Conservation (phyloP, 495 filamentous ascomycete species). For the Aspergillus nidulans region DNA sequence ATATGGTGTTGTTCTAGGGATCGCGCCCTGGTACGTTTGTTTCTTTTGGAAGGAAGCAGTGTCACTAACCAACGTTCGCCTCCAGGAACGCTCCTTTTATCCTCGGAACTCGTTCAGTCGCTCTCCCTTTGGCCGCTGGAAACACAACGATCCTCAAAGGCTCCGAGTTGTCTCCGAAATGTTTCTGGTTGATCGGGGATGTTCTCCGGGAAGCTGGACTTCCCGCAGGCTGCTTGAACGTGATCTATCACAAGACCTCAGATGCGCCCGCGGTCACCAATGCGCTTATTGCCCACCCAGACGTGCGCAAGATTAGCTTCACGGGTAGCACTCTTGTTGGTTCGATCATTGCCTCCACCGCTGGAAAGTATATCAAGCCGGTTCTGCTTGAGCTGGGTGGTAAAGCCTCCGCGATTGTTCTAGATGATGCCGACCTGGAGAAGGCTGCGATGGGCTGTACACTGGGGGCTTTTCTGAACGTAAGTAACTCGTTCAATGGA, state of each 20-base stretch:
- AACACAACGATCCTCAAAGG: slow-evolving; percentile 76
- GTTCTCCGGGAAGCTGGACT: slow-evolving; percentile 71
- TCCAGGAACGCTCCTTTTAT: slow-evolving; percentile 61
- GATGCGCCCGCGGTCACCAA: slow-evolving; percentile 54
- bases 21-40: slow-evolving; percentile 71
- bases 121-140: slow-evolving; percentile 76
- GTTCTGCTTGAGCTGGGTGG: slow-evolving; percentile 60
- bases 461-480: slow-evolving; percentile 51
- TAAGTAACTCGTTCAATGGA: slow-evolving; percentile 19
- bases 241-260: slow-evolving; percentile 47
- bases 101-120: slow-evolving; percentile 60
- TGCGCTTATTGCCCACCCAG: slow-evolving; percentile 51
- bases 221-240: slow-evolving; percentile 53
- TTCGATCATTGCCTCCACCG: slow-evolving; percentile 50
- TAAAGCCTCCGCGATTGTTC: slow-evolving; percentile 55
- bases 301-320: slow-evolving; percentile 59
- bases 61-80: slow-evolving; percentile 1
- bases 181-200: slow-evolving; percentile 67
- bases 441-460: slow-evolving; percentile 50
- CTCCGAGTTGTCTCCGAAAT: slow-evolving; percentile 70
- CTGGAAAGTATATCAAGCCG: slow-evolving; percentile 54
- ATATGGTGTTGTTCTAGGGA: slow-evolving; percentile 73
- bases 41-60: background rate
- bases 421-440: slow-evolving; percentile 56
- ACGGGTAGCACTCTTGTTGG: slow-evolving; percentile 56